Evolutionary conservation across 2,329 filamentous ascomycete species (phyloP).

Genomic region (Coniochaeta pulveracea): DNA sequence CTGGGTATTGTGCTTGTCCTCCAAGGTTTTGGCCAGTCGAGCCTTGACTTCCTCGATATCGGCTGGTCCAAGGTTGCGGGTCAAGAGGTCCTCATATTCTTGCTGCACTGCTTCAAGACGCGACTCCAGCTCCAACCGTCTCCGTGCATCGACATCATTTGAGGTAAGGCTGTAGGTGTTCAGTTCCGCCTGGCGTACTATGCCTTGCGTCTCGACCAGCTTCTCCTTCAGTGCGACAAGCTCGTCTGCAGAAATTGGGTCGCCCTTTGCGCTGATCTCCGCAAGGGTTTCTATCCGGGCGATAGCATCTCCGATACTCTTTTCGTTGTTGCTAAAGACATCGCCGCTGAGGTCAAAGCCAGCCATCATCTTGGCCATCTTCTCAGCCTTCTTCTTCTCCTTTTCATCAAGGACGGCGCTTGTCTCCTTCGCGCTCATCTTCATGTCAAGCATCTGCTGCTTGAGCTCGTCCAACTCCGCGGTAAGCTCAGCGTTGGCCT

Average conservation of each 20-base stretch:
- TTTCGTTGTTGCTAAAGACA: constrained; percentile 88
- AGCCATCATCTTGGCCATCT: constrained; percentile 99
- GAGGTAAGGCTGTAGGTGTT: constrained; percentile 63
- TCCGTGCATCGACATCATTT: constrained; percentile 53
- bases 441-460: constrained; percentile 88
- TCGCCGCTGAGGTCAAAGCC: constrained; percentile 91
- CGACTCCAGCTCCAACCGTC: constrained; percentile 65
- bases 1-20: constrained; percentile 63
- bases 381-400: constrained; percentile 96
- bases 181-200: constrained; percentile 85
- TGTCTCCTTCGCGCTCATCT: constrained; percentile 93
- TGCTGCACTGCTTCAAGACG: constrained; percentile 63
- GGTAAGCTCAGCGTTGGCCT: constrained; percentile 89
- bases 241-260: constrained; percentile 71
- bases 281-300: constrained; percentile 71
- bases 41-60: constrained; percentile 80
- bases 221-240: constrained; percentile 65
- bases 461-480: constrained; percentile 89
- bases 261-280: constrained; percentile 65
- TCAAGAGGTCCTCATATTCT: constrained; percentile 75
- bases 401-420: constrained; percentile 88
- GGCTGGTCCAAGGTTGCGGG: constrained; percentile 63
- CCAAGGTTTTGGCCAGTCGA: constrained; percentile 65
- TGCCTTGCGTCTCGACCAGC: constrained; percentile 80
- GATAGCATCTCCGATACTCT: constrained; percentile 72